phyloP scores from a whole-genome alignment of 2,329 filamentous ascomycete species.

The Aureobasidium sp. region DNA sequence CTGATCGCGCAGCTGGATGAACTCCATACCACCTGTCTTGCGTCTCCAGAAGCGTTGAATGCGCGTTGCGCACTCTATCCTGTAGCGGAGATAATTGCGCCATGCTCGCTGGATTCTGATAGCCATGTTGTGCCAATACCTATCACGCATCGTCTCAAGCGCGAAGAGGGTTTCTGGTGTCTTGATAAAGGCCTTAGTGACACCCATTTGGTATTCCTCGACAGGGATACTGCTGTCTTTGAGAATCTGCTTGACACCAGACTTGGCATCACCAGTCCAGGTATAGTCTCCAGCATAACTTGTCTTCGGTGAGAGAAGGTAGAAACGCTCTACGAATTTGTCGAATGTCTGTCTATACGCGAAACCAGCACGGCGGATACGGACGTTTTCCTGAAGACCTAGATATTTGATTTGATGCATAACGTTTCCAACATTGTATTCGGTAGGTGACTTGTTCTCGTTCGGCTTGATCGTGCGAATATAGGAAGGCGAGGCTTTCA shows the following conservation, averaged over 20 bases:
- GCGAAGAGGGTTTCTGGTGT: constrained; percentile 95
- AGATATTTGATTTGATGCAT: constrained; percentile 98
- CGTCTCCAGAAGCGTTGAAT: constrained; percentile 96
- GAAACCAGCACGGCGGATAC: constrained; percentile 92
- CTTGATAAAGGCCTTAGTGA: constrained; percentile 96
- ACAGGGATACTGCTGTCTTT: constrained; percentile 93
- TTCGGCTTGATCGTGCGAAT: constrained; percentile 99
- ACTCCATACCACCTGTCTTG: constrained; percentile 83
- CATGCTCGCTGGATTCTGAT: constrained; percentile 95
- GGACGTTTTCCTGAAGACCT: constrained; percentile 97
- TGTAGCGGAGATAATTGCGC: constrained; percentile 90
- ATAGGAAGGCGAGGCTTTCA: constrained; percentile 96
- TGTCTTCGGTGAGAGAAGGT: constrained; percentile 85
- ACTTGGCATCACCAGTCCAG: constrained; percentile 82
- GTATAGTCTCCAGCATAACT: constrained; percentile 97
- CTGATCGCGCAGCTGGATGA: constrained; percentile 78
- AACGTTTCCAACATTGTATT: constrained; percentile 88
- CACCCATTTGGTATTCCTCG: constrained; percentile 95
- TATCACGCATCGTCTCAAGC: constrained; percentile 92
- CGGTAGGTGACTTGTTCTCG: constrained; percentile 91
- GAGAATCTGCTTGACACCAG: constrained; percentile 83
- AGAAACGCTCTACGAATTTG: constrained; percentile 97
- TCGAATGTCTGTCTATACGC: constrained; percentile 96
- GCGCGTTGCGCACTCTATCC: constrained; percentile 82
- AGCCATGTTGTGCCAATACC: constrained; percentile 99